phyloP scores from a whole-genome alignment of 768 basidiomycete genomes.

The Boletus pseudopeckii region DNA sequence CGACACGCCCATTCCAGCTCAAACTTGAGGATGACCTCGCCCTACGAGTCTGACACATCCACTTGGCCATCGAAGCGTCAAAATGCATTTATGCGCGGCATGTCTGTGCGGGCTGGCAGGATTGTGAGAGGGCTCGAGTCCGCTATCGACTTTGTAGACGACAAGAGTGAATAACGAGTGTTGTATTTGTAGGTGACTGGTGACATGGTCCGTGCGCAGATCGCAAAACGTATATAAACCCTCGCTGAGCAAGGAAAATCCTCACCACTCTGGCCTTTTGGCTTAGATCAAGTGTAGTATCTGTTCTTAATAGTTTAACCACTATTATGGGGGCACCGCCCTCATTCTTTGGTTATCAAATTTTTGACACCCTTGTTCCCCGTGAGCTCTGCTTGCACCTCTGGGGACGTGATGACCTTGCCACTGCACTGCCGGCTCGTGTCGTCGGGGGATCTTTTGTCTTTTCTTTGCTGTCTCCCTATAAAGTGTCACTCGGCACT shows the following conservation, averaged over 20 bases:
- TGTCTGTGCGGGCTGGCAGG: conserved; percentile 34
- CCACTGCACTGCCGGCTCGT: conserved; percentile 45
- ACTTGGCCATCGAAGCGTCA: conserved; percentile 26
- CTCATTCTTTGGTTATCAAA: conserved; percentile 54
- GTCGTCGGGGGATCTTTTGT: conserved; percentile 56
- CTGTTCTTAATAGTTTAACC: conserved; percentile 63
- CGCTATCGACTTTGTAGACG: conserved; percentile 41
- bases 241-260: conserved; percentile 7
- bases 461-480: conserved; percentile 18
- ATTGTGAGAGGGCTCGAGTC: conserved; percentile 39
- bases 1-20: conserved; percentile 27
- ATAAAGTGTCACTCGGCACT: neutral
- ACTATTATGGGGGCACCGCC: conserved; percentile 57
- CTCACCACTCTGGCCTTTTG: conserved; percentile 47
- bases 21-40: conserved; percentile 19
- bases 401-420: conserved; percentile 39
- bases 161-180: conserved; percentile 4
- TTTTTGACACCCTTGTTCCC: conserved; percentile 26
- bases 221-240: conserved; percentile 2
- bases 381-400: conserved; percentile 43
- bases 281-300: conserved; percentile 77
- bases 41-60: conserved; percentile 13
- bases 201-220: conserved; percentile 7
- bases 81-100: conserved; percentile 29
- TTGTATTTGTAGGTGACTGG: neutral